These are phyloP conservation scores for Cucurbita ficifolia DNA, from an alignment of 306 rosid genomes.

Conservation along the genomic window DNA sequence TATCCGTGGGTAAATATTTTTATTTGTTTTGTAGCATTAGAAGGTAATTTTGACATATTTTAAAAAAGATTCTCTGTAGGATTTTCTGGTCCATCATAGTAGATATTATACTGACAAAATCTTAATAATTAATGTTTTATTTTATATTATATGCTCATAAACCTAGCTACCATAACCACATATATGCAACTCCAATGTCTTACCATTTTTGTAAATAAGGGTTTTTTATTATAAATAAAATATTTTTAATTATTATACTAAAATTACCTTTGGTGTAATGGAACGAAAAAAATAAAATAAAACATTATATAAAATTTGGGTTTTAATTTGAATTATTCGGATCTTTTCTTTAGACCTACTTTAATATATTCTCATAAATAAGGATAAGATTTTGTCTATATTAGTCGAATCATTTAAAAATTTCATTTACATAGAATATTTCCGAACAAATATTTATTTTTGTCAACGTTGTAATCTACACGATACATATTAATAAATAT, in stretches of 20 bases:
- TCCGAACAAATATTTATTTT: not conserved
- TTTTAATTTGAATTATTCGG: too few relatives aligned
- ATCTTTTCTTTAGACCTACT: not conserved
- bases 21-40: not conserved
- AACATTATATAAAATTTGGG: too few relatives aligned
- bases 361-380: not conserved
- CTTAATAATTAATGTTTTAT: not conserved
- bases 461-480: not conserved
- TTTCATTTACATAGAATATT: not conserved
- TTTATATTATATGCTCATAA: not conserved
- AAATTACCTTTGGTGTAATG: too few relatives aligned
- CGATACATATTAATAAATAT: not conserved
- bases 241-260: too few relatives aligned
- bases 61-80: not conserved
- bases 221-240: too few relatives aligned
- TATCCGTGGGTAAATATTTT: not conserved
- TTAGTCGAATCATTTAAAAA: not conserved
- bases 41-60: not conserved
- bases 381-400: not conserved
- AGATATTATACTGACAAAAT: constrained; percentile 1
- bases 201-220: not conserved
- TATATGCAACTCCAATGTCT: not conserved
- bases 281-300: too few relatives aligned
- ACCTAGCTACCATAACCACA: not conserved
- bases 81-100: not conserved